phyloP scores from a whole-genome alignment of 148 eudicot genomes.

The Chenopodium quinoa region DNA sequence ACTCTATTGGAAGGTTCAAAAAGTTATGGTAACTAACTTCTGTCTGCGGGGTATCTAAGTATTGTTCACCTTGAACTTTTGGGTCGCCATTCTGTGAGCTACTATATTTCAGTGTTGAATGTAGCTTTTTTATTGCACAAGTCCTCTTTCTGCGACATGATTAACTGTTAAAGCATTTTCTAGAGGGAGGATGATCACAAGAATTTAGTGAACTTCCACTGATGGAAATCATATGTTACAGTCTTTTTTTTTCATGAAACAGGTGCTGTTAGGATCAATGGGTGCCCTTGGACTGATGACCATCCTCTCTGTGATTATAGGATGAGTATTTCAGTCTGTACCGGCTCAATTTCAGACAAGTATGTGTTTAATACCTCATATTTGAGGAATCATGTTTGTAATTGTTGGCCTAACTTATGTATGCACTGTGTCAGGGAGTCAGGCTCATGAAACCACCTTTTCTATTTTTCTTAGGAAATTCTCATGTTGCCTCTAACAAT shows the following conservation, averaged over 20 bases:
- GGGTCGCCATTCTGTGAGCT: background rate
- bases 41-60: background rate
- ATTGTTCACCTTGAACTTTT: background rate
- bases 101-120: background rate
- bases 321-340: too few species aligned
- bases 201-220: background rate
- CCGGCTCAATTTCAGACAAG: too few species aligned
- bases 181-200: background rate
- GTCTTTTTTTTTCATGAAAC: constrained; percentile 19
- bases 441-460: background rate
- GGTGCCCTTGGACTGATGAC: constrained; percentile 92
- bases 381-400: background rate
- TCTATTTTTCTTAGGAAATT: background rate
- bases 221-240: constrained; percentile 13
- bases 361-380: too few species aligned
- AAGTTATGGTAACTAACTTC: background rate
- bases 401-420: constrained; percentile 45
- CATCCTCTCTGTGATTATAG: background rate
- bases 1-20: background rate
- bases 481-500: too few species aligned
- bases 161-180: background rate
- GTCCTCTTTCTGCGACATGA: background rate
- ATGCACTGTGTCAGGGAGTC: background rate
- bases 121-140: background rate
- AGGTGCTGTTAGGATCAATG: constrained; percentile 96